These are phyloP conservation scores for Extremus antarcticus DNA, from an alignment of 495 filamentous ascomycete genomes.

Conservation along the genomic window DNA sequence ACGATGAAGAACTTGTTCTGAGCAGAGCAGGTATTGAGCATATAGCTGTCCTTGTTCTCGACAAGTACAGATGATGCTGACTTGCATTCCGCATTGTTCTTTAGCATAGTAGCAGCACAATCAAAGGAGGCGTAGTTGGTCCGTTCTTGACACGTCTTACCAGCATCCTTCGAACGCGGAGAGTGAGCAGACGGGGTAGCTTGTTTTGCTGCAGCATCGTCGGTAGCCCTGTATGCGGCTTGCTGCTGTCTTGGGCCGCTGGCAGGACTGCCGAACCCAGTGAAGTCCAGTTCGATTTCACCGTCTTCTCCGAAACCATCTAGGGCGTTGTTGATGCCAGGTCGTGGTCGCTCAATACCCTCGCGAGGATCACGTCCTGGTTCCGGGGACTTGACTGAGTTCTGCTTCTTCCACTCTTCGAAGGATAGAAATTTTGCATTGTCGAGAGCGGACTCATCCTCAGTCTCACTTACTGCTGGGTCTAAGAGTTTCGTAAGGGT, in stretches of 20 bases:
- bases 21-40: conserved; percentile 82
- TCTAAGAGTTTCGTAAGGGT: too few species aligned
- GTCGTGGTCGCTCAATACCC: conserved; percentile 36
- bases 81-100: conserved; percentile 74
- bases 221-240: background rate
- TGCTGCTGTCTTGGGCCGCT: conserved; percentile 3
- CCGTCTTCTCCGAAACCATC: conserved; percentile 75
- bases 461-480: conserved; percentile 30
- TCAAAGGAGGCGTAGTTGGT: conserved; percentile 97
- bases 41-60: conserved; percentile 97
- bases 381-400: conserved; percentile 68
- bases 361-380: conserved; percentile 47
- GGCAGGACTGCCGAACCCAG: conserved; percentile 42
- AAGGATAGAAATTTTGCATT: conserved; percentile 88
- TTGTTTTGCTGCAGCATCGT: background rate
- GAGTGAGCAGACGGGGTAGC: conserved; percentile 24
- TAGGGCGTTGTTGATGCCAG: conserved; percentile 50
- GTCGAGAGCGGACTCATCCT: conserved; percentile 61
- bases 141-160: conserved; percentile 87
- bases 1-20: conserved; percentile 90
- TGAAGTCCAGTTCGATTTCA: conserved; percentile 87
- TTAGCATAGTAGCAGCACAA: conserved; percentile 85
- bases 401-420: conserved; percentile 96
- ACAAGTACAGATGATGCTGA: conserved; percentile 76
- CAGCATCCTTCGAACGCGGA: conserved; percentile 76